phyloP scores from a whole-genome alignment of 2,329 filamentous ascomycete genomes.

The Curvularia sp. region DNA sequence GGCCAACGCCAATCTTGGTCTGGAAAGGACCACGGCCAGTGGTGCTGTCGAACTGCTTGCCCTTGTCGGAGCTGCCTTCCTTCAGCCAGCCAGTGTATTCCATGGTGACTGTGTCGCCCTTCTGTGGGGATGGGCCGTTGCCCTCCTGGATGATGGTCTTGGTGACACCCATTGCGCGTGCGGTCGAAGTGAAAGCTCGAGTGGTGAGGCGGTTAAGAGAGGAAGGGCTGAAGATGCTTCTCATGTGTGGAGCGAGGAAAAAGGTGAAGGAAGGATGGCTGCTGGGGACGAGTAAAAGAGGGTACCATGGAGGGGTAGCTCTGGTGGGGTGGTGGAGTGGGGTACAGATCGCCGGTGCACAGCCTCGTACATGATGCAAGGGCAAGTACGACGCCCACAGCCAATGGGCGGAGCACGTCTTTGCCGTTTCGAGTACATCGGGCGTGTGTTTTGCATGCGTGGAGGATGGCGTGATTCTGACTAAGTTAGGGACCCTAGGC shows the following conservation, averaged over 20 bases:
- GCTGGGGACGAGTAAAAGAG: slow-evolving; percentile 7
- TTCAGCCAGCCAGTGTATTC: slow-evolving; percentile 44
- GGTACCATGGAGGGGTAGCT: slow-evolving; percentile 18
- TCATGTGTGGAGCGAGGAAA: slow-evolving; percentile 20
- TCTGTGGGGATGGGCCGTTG: slow-evolving; percentile 36
- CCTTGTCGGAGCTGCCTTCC: slow-evolving; percentile 35
- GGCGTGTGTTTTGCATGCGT: slow-evolving; percentile 6
- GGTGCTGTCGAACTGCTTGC: slow-evolving; percentile 77
- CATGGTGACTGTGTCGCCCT: slow-evolving; percentile 43
- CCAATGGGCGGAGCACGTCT: slow-evolving; percentile 22
- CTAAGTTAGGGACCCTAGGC: slow-evolving; percentile 10
- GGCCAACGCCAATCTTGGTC: slow-evolving; percentile 77
- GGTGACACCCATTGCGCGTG: slow-evolving; percentile 38
- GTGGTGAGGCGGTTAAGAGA: slow-evolving; percentile 16
- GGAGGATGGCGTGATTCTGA: slow-evolving; percentile 23
- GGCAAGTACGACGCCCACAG: slow-evolving; percentile 14
- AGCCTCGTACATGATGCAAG: slow-evolving; percentile 26
- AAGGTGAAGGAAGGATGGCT: slow-evolving; percentile 13
- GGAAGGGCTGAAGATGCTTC: slow-evolving; percentile 18
- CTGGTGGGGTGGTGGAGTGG: slow-evolving; percentile 20
- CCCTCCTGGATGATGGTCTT: slow-evolving; percentile 41
- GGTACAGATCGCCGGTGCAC: slow-evolving; percentile 23
- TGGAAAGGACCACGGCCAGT: slow-evolving; percentile 76
- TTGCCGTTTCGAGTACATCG: slow-evolving; percentile 4
- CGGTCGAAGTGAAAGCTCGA: slow-evolving; percentile 24